Percentiles rank a stretch among this genome's conserved stretches.
Conservation (phyloP, 2,329 filamentous ascomycete genomes). For the Botrytis tulipae region DNA sequence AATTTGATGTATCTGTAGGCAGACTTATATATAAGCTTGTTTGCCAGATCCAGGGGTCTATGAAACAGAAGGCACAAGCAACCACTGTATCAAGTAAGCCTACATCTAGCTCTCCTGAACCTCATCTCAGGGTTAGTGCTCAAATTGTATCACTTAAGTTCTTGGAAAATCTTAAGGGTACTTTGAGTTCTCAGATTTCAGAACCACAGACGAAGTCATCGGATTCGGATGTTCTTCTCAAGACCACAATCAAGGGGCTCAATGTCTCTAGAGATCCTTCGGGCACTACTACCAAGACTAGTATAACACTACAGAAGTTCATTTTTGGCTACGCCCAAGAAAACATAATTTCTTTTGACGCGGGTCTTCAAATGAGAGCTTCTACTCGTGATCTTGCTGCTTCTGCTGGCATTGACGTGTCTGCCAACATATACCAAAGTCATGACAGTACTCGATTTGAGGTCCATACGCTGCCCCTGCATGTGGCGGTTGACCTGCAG, state of each 20-base stretch:
- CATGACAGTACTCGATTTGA: slow-evolving; percentile 53
- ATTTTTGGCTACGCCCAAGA: slow-evolving; percentile 61
- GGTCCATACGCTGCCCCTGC: slow-evolving; percentile 73
- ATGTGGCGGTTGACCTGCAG: slow-evolving; percentile 73
- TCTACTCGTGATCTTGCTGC: slow-evolving; percentile 60
- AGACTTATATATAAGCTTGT: slow-evolving; percentile 37
- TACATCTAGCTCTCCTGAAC: slow-evolving; percentile 17
- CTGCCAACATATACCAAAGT: slow-evolving; percentile 51
- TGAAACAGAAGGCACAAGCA: slow-evolving; percentile 26
- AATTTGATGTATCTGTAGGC: slow-evolving; percentile 40
- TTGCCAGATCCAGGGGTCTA: slow-evolving; percentile 30
- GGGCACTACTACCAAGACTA: slow-evolving; percentile 29
- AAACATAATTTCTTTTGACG: slow-evolving; percentile 63
- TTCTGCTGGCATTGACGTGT: slow-evolving; percentile 56
- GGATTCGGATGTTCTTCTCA: slow-evolving; percentile 36
- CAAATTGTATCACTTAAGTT: slow-evolving; percentile 37
- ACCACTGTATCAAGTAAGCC: slow-evolving; percentile 12
- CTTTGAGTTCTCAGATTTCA: slow-evolving; percentile 23
- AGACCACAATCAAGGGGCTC: slow-evolving; percentile 34
- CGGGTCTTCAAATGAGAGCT: slow-evolving; percentile 54
- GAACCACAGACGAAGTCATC: slow-evolving; percentile 15
- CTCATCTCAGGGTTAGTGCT: slow-evolving; percentile 30
- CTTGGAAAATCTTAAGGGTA: slow-evolving; percentile 37
- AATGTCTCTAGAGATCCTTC: slow-evolving; percentile 26
- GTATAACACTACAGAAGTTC: slow-evolving; percentile 51